Evolutionary conservation across 2,329 filamentous ascomycete genomes (phyloP), one percentile per base, ranked within the genome.

Genomic region (Pseudopithomyces maydicus): DNA sequence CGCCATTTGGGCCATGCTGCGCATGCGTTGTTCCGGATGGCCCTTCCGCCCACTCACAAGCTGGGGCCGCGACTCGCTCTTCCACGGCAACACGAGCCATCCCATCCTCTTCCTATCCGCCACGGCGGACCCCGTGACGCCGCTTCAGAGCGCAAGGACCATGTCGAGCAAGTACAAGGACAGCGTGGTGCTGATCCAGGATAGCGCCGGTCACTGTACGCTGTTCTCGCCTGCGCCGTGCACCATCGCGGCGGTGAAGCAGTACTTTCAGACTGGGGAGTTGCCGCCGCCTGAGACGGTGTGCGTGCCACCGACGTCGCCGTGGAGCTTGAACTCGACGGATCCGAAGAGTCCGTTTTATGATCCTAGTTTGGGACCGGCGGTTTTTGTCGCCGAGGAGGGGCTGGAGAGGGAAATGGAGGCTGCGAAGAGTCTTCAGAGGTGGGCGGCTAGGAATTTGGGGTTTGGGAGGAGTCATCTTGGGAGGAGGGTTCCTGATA

Each of bases 121-220:
- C 64, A 82, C 80, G 0, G 77, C 82, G 14, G 85, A 88, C 55
- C 86, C 86, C 0, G 83, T 88, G 0, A 88, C 85, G 0, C 85
- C 85, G 2, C 70, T 87, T 5, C 62, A 66, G 42, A 79, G 79
- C 41, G 82, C 80, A 1, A 65, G 60, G 22, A 65, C 73, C 38
- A 79, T 79, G 76, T 68, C 71, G 4, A 62, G 50, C 17, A 62
- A 69, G 1, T 84, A 83, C 59, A 73, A 78, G 0, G 78, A 78
- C 1, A 80, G 77, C 15, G 70, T 66, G 2, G 69, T 84, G 6
- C 67, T 85, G 3, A 68, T 78, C 23, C 79, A 80, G 56, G 77
- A 83, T 55, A 61, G 58, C 14, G 65, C 66, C 2, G 72, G 73
- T 0, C 85, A 87, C 58, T 85, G 82, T 32, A 73, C 76, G 0